Percentiles rank a stretch among this genome's conserved stretches.
Evolutionary conservation across 768 basidiomycete species (phyloP).

Genomic region (Gelatoporia subvermispora): DNA sequence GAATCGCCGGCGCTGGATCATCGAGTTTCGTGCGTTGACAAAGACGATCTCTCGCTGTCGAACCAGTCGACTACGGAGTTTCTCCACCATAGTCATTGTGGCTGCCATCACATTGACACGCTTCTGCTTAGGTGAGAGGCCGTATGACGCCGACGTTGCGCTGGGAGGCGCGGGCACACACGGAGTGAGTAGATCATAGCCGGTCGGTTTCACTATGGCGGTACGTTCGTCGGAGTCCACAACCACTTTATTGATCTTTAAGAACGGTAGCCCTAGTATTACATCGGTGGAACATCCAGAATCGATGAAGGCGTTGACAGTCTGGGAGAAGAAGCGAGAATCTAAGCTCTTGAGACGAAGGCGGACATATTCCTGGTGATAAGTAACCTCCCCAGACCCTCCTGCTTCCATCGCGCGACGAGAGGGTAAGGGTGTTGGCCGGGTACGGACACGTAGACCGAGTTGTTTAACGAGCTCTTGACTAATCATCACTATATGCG

Average conservation of each 20-base stretch:
- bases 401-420: too few relatives aligned
- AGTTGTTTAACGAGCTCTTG: neutral
- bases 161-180: too few relatives aligned
- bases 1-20: neutral
- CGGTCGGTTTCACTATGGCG: neutral
- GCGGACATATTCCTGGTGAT: neutral
- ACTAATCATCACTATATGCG: neutral
- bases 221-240: neutral
- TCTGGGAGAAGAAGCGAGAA: neutral
- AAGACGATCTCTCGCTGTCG: too few relatives aligned
- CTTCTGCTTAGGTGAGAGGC: too few relatives aligned
- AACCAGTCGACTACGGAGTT: too few relatives aligned
- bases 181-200: neutral
- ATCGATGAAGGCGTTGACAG: neutral
- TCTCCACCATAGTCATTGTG: too few relatives aligned
- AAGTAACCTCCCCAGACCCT: neutral
- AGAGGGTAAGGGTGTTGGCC: too few relatives aligned
- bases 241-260: neutral
- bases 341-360: neutral
- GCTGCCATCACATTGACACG: too few relatives aligned
- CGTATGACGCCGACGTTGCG: too few relatives aligned
- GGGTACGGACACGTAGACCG: neutral
- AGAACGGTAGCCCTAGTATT: slow-evolving; percentile 2
- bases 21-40: neutral
- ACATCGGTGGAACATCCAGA: slow-evolving; percentile 4